These are phyloP conservation scores for Aurantiochytrium sp. DNA, from an alignment of 108 stramenopile species.

Conservation along the genomic window DNA sequence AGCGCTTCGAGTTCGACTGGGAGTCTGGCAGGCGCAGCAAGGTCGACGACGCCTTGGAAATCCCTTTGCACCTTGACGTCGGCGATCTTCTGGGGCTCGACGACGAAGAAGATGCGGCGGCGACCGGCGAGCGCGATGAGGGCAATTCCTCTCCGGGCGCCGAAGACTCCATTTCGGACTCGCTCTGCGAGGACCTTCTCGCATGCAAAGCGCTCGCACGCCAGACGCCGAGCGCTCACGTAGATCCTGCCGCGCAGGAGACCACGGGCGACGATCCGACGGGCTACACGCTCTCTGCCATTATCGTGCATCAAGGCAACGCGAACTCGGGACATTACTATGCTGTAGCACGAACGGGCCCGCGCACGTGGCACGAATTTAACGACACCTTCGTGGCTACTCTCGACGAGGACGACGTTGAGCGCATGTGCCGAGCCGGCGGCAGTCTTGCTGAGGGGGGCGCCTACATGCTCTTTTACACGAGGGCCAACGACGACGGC, in stretches of 20 bases:
- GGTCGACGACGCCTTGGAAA: neutral
- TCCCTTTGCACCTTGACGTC: neutral
- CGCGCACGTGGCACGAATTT: neutral
- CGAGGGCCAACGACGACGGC: neutral
- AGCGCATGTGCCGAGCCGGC: neutral
- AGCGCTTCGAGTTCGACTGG: constrained; percentile 57
- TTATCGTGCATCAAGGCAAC: neutral
- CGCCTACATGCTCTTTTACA: constrained; percentile 19
- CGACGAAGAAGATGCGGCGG: neutral
- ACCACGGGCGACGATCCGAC: neutral
- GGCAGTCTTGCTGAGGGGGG: neutral
- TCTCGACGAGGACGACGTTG: neutral
- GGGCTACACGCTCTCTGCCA: neutral
- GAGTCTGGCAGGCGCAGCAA: constrained; percentile 10
- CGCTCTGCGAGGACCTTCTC: neutral
- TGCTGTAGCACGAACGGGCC: neutral
- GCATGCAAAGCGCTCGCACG: neutral
- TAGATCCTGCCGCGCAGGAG: no score
- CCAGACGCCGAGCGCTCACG: no score
- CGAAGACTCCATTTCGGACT: constrained; percentile 23
- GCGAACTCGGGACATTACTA: constrained; percentile 29
- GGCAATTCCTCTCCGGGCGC: no score
- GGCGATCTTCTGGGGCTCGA: neutral
- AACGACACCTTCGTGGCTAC: neutral
- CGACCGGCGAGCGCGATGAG: neutral